Percentiles rank a stretch among this genome's conserved stretches.
These are phyloP conservation scores for Trifolium fragiferum DNA, from an alignment of 306 rosid genomes.

Conservation along the genomic window DNA sequence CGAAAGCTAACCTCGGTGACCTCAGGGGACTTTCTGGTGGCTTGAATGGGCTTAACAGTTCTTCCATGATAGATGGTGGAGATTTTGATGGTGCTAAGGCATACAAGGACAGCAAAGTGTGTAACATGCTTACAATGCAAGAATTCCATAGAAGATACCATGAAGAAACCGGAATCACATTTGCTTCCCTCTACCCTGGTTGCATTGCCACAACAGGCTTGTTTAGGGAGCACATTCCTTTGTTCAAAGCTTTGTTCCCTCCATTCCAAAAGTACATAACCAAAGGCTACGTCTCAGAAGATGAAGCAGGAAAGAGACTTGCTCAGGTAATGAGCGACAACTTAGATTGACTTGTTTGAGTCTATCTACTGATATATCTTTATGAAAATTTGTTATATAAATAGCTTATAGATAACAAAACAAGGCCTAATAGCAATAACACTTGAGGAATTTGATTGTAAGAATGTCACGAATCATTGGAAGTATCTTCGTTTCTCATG, in stretches of 20 bases:
- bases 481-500: conserved; percentile 26
- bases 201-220: conserved; percentile 98
- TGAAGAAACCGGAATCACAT: conserved; percentile 91
- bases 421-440: conserved; percentile 12
- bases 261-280: conserved; percentile 98
- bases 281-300: conserved; percentile 95
- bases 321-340: conserved; percentile 73
- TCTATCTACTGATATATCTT: background rate
- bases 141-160: conserved; percentile 85
- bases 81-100: conserved; percentile 98
- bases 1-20: conserved; percentile 98
- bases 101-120: conserved; percentile 98
- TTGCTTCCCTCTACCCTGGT: conserved; percentile 94
- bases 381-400: background rate
- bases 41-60: conserved; percentile 79
- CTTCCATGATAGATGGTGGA: conserved; percentile 95
- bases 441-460: background rate
- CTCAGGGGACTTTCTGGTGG: conserved; percentile 94
- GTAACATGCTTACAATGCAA: conserved; percentile 98
- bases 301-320: conserved; percentile 95
- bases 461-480: conserved; percentile 4
- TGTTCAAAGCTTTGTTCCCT: conserved; percentile 90
- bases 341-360: background rate
- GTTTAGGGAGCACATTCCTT: conserved; percentile 95
- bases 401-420: background rate